Evolutionary conservation across 2,329 filamentous ascomycete genomes (phyloP).

Genomic region (Chalaropsis thielavioides): DNA sequence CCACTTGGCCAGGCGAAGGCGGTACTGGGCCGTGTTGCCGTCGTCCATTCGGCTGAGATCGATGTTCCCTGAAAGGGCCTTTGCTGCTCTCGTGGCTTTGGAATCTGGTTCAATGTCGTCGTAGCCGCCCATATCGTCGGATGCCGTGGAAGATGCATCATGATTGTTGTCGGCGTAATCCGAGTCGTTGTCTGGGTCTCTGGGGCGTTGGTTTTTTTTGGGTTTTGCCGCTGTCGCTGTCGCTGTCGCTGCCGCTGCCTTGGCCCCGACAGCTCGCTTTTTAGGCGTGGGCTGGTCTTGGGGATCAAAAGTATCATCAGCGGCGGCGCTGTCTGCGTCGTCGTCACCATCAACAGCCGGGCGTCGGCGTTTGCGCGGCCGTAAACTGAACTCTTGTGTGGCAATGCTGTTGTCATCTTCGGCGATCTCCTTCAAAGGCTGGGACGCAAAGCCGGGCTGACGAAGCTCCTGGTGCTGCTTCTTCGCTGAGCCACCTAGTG

Average conservation of each 20-base stretch:
- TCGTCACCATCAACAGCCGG: slow-evolving; percentile 1
- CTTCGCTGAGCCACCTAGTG: slow-evolving; percentile 29
- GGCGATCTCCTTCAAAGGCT: slow-evolving; percentile 19
- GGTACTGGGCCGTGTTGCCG: slow-evolving; percentile 72
- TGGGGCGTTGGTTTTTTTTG: slow-evolving; percentile 1
- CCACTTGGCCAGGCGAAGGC: slow-evolving; percentile 63
- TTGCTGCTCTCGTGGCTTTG: slow-evolving; percentile 13
- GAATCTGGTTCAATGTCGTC: slow-evolving; percentile 15
- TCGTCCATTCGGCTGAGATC: slow-evolving; percentile 59
- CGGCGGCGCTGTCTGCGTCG: not conserved
- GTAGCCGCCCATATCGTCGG: slow-evolving; percentile 13
- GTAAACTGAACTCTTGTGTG: slow-evolving; percentile 11
- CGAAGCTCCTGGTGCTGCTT: slow-evolving; percentile 59
- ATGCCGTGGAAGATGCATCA: not conserved
- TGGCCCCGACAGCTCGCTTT: slow-evolving; percentile 22
- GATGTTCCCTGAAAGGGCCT: slow-evolving; percentile 22
- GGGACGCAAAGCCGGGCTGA: slow-evolving; percentile 54
- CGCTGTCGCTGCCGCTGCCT: not conserved
- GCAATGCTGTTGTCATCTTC: not conserved
- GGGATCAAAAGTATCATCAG: slow-evolving; percentile 31
- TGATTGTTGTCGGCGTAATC: slow-evolving; percentile 2
- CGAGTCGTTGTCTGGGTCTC: not conserved
- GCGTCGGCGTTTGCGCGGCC: slow-evolving; percentile 11
- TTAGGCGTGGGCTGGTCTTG: slow-evolving; percentile 20
- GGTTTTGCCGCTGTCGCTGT: not conserved